phyloP scores from a whole-genome alignment of 306 rosid genomes.

The Rosa persica region DNA sequence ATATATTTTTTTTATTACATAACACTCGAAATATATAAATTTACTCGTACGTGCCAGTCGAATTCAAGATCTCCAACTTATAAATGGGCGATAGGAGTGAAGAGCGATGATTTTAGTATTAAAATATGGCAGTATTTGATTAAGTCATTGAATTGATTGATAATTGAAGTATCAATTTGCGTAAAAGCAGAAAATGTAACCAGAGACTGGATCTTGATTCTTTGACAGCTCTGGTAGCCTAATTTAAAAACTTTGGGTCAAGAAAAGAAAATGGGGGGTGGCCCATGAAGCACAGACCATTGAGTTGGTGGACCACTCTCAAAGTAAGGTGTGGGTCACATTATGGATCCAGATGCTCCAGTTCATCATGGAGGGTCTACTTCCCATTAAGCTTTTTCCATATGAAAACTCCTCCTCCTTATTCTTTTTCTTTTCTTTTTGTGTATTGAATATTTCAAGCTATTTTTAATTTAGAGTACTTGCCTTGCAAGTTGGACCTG shows the following conservation, averaged over 20 bases:
- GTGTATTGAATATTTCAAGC: background rate
- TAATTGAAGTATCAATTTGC: conserved; percentile 9
- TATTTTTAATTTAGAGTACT: background rate
- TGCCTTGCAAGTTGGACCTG: conserved; percentile 3
- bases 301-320: conserved; percentile 58
- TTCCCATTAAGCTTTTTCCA: conserved; percentile 27
- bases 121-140: conserved; percentile 1
- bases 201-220: conserved; percentile 27
- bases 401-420: background rate
- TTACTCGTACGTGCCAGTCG: too few species aligned
- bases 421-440: conserved; percentile 2
- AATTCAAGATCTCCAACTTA: background rate
- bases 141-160: background rate
- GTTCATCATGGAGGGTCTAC: conserved; percentile 43
- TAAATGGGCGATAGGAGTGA: background rate
- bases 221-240: conserved; percentile 49
- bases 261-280: conserved; percentile 28
- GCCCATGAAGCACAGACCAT: conserved; percentile 49
- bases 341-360: conserved; percentile 48
- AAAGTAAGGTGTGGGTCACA: conserved; percentile 56
- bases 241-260: conserved; percentile 17
- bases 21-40: too few species aligned
- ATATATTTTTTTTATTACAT: too few species aligned
- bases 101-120: background rate
- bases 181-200: background rate